These are phyloP conservation scores for Arbutus unedo DNA, from an alignment of 148 eudicot species.

Conservation along the genomic window DNA sequence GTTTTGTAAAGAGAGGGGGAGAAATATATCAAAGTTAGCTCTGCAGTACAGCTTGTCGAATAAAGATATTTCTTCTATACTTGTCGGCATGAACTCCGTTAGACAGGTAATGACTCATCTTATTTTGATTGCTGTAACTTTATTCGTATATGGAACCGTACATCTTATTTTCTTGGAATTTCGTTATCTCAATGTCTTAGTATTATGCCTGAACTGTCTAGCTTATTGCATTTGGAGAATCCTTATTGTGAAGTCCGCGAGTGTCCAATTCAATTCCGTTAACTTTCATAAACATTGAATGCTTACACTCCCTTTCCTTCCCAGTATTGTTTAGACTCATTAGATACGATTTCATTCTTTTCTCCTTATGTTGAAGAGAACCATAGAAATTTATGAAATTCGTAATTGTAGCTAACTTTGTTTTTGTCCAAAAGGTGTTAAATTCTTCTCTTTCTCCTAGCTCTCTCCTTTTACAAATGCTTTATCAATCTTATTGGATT, in stretches of 20 bases:
- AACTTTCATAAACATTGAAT: neutral
- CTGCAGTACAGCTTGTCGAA: conserved; percentile 90
- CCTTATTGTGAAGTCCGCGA: neutral
- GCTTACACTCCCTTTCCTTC: neutral
- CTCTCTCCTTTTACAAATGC: neutral
- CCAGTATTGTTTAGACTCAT: neutral
- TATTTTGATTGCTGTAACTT: neutral
- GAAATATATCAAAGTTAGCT: conserved; percentile 78
- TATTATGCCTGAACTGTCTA: neutral
- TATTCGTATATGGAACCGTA: neutral
- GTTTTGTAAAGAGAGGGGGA: conserved; percentile 73
- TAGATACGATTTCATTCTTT: neutral
- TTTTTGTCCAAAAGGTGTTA: neutral
- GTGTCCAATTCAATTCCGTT: neutral
- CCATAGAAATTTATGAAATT: neutral
- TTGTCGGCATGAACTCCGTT: conserved; percentile 94
- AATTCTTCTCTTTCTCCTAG: neutral
- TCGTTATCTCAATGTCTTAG: neutral
- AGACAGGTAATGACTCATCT: conserved; percentile 50
- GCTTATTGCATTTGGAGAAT: neutral
- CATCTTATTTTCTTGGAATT: neutral
- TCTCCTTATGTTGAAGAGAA: neutral
- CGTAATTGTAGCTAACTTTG: neutral
- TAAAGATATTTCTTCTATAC: conserved; percentile 72
- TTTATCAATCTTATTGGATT: neutral